These are phyloP conservation scores for Aciculosporium take DNA, from an alignment of 2,329 filamentous ascomycete genomes.

Conservation along the genomic window DNA sequence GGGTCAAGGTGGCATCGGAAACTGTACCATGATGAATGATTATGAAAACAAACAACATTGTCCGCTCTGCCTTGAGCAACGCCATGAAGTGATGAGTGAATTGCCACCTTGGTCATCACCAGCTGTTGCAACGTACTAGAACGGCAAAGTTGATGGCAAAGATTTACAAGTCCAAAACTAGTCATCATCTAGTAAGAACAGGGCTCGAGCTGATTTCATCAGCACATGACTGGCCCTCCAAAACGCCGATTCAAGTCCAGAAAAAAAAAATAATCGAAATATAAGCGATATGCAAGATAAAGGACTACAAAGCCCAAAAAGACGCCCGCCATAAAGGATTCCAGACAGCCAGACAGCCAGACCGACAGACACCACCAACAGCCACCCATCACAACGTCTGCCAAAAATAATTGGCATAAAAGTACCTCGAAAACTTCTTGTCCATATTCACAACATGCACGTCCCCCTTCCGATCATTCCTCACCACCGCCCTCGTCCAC, in stretches of 20 bases:
- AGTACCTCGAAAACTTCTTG: conserved; percentile 77
- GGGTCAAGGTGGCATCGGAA: too few relatives aligned
- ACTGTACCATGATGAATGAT: too few relatives aligned
- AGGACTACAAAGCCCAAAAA: neutral
- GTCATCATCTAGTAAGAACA: neutral
- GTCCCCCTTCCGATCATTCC: conserved; percentile 76
- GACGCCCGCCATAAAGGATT: too few relatives aligned
- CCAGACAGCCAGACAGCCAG: too few relatives aligned
- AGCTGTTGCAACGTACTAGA: neutral
- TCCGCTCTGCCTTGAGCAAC: too few relatives aligned
- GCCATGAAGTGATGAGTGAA: too few relatives aligned
- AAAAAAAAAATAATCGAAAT: too few relatives aligned
- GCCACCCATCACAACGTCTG: conserved; percentile 55
- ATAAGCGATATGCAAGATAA: too few relatives aligned
- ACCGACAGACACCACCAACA: neutral
- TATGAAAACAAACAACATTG: too few relatives aligned
- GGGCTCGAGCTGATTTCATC: neutral
- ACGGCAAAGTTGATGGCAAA: neutral
- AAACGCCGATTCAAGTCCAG: neutral
- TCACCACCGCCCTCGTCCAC: conserved; percentile 72
- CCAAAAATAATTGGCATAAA: conserved; percentile 96
- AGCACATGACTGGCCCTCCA: neutral
- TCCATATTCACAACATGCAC: conserved; percentile 93
- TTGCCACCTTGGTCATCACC: too few relatives aligned
- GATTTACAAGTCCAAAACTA: neutral